Evolutionary conservation across 1,284 basidiomycete genomes (phyloP).

Genomic region (Moesziomyces parantarcticus): DNA sequence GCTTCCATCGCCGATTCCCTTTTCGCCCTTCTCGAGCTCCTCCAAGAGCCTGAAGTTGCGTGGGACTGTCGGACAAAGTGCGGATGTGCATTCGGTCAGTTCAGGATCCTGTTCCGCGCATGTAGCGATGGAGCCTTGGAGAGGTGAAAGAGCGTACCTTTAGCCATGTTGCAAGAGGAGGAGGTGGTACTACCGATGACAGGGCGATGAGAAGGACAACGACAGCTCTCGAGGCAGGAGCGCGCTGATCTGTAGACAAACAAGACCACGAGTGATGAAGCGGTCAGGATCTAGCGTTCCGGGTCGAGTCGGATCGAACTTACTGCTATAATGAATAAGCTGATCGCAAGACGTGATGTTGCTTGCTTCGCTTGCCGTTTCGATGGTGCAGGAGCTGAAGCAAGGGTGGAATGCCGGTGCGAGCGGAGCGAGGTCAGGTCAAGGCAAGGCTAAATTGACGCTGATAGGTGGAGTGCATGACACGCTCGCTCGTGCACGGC

Average conservation of each 20-base stretch:
- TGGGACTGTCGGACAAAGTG: constrained; percentile 76
- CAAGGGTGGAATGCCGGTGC: background rate
- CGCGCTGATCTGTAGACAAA: background rate
- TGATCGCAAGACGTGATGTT: background rate
- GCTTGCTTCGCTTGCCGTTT: background rate
- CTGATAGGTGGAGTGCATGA: background rate
- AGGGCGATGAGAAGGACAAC: background rate
- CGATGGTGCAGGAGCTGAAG: background rate
- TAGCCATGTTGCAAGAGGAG: constrained; percentile 21
- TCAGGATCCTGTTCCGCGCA: background rate
- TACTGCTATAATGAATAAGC: too few relatives aligned
- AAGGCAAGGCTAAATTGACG: background rate
- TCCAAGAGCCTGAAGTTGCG: constrained; percentile 89
- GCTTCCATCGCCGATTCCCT: constrained; percentile 96
- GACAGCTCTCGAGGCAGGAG: background rate
- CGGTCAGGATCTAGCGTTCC: too few relatives aligned
- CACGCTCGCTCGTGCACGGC: background rate
- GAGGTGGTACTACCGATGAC: background rate
- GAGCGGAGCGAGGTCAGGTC: background rate
- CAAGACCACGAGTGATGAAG: background rate
- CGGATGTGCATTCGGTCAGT: background rate
- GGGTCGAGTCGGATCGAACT: too few relatives aligned
- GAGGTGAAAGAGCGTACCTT: constrained; percentile 10
- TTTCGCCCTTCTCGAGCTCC: constrained; percentile 99
- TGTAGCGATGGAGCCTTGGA: background rate